Base-by-base conservation (phyloP, 257 asterid species). In the Nicotiana paniculata region DNA sequence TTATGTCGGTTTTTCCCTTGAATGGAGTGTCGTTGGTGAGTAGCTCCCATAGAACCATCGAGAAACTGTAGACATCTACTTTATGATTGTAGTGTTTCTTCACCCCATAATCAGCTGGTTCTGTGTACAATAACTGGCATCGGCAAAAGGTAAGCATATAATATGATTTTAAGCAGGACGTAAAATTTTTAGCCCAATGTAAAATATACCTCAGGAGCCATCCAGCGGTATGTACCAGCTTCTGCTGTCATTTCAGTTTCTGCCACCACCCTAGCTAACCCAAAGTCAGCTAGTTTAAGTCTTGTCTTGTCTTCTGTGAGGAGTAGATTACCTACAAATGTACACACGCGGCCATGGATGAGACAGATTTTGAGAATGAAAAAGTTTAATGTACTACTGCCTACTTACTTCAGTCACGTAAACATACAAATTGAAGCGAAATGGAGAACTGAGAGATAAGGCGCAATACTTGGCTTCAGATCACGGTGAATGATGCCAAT, bases 191-290 rank as follows among this genome's bases (percentile, higher is more conserved):
- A 11, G 39, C 37, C 37, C 9, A 63, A 63, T 28, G 69, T 28
- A 26, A 63, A 26, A 63, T 26, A 58, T 88, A 91, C 93, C 94
- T 91, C 96, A 57, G 96, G 96, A 68, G 96, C 96, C 93, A 90
- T 91, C 96, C 93, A 90, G 46, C 96, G 90, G 46, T 89, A 90
- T 4, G 93, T 90, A 72, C 93, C 96, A 35, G 88, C 92, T 86
- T 88, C 93, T 0, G 88, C 82, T 33, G 94, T 88, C 93, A 90
- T 89, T 62, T 84, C 94, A 53, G 83, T 88, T 16, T 81, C 88
- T 2, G 84, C 77, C 84, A 85, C 91, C 83, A 83, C 92, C 86
- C 93, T 88, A 67, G 93, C 91, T 84, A 86, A 81, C 33, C 94
- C 94, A 80, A 92, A 90, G 82, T 90, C 94, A 26, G 94, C 94